Evolutionary conservation across 805 yeast species (phyloP).

Genomic region (Nakazawaea wyomingensis): DNA sequence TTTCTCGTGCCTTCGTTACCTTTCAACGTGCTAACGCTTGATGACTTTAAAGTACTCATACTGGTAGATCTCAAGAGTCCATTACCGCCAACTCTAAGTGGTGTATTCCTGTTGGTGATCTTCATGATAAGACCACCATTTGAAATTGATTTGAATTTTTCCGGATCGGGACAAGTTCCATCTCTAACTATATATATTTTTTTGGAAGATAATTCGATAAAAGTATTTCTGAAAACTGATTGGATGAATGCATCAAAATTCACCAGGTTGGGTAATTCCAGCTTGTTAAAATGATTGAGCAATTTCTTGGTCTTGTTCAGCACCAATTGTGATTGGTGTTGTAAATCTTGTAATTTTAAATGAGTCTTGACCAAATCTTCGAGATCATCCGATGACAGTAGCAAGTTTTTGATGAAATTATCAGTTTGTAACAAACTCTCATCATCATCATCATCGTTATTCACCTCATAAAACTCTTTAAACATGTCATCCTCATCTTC

Average conservation of each 20-base stretch:
- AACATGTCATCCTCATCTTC: slow-evolving; percentile 24
- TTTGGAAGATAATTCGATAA: slow-evolving; percentile 1
- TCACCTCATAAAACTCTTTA: slow-evolving; percentile 25
- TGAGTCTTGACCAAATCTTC: slow-evolving; percentile 36
- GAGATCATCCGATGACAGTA: slow-evolving; percentile 17
- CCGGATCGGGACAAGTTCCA: background rate
- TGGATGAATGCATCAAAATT: slow-evolving; percentile 10
- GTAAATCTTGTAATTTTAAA: slow-evolving; percentile 37
- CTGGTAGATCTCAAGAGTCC: slow-evolving; percentile 4
- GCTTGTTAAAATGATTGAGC: slow-evolving; percentile 26
- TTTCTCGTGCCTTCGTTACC: slow-evolving; percentile 2
- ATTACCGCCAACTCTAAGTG: background rate
- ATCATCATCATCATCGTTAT: slow-evolving; percentile 39
- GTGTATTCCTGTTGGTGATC: slow-evolving; percentile 1
- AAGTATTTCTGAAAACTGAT: background rate
- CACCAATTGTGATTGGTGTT: slow-evolving; percentile 32
- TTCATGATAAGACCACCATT: slow-evolving; percentile 2
- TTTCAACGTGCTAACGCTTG: background rate
- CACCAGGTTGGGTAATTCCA: slow-evolving; percentile 30
- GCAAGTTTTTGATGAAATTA: slow-evolving; percentile 45
- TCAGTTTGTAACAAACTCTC: slow-evolving; percentile 57
- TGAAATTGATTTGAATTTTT: background rate
- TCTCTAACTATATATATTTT: background rate
- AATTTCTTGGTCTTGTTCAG: slow-evolving; percentile 27
- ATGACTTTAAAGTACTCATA: slow-evolving; percentile 2